phyloP scores from a whole-genome alignment of 1,284 basidiomycete species.

The Ustilago sp. region DNA sequence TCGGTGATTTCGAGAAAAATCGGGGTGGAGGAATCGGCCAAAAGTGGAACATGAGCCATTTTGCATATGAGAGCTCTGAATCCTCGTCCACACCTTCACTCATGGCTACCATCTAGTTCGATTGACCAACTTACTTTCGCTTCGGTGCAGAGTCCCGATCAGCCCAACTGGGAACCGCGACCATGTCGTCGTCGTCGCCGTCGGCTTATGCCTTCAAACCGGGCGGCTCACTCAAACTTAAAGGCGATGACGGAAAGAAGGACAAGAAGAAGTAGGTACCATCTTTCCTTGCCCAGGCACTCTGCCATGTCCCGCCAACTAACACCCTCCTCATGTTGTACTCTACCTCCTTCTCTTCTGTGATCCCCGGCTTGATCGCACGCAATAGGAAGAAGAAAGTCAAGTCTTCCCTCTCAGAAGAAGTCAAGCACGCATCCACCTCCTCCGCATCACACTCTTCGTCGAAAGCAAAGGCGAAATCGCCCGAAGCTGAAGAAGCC shows the following conservation, averaged over 20 bases:
- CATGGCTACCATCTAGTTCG: neutral
- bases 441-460: constrained; percentile 15
- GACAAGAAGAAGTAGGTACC: constrained; percentile 47
- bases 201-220: constrained; percentile 63
- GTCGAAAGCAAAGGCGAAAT: constrained; percentile 16
- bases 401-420: constrained; percentile 45
- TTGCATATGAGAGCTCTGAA: too few species aligned
- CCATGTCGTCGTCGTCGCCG: constrained; percentile 32
- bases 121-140: neutral
- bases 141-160: neutral
- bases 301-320: constrained; percentile 5
- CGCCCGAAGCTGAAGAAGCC: neutral
- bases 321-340: neutral
- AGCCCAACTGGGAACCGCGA: neutral
- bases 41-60: too few species aligned
- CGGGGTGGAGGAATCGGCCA: neutral
- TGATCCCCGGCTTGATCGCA: neutral
- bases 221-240: constrained; percentile 67
- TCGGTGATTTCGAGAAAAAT: neutral
- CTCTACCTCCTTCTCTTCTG: neutral
- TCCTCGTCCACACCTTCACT: neutral
- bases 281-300: neutral
- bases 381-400: constrained; percentile 55
- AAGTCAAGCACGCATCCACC: constrained; percentile 23
- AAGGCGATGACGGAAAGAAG: constrained; percentile 53